A percentile compares a stretch with the other conserved stretches of the same genome.
Conservation (phyloP, 257 asterid genomes). For the Fraxinus quadrangulata region DNA sequence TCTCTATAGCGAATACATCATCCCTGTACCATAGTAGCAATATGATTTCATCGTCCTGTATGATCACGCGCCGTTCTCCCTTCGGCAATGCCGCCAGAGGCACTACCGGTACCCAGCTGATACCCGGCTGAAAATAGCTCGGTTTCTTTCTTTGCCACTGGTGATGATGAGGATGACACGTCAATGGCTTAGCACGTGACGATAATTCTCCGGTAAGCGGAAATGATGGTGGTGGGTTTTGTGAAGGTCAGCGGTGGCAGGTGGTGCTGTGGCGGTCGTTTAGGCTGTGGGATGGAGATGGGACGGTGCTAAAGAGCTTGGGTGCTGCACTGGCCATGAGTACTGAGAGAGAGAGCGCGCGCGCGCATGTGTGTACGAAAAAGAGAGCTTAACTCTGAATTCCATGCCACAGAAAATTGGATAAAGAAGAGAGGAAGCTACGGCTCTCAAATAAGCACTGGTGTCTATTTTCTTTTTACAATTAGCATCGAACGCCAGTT, state of each 20-base stretch:
- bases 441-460: too few species aligned
- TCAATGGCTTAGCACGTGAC: constrained; percentile 56
- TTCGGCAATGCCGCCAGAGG: constrained; percentile 83
- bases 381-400: too few species aligned
- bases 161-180: constrained; percentile 43
- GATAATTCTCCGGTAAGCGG: background rate
- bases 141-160: constrained; percentile 32
- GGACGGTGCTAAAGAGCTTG: constrained; percentile 41
- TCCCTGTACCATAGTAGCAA: constrained; percentile 82
- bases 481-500: too few species aligned
- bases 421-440: too few species aligned
- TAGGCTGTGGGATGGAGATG: constrained; percentile 38
- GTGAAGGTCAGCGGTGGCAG: constrained; percentile 3
- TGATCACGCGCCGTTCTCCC: constrained; percentile 93
- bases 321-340: constrained; percentile 30
- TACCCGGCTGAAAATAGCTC: constrained; percentile 19
- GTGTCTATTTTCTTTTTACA: too few species aligned
- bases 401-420: too few species aligned
- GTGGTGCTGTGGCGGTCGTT: constrained; percentile 26
- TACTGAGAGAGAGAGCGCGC: constrained; percentile 11
- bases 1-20: constrained; percentile 74
- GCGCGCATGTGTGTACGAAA: too few species aligned
- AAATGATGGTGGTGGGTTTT: constrained; percentile 21
- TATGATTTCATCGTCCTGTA: constrained; percentile 70
- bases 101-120: constrained; percentile 84